phyloP scores from a whole-genome alignment of 2,329 filamentous ascomycete genomes.

The Ilyonectria mors-panacis region DNA sequence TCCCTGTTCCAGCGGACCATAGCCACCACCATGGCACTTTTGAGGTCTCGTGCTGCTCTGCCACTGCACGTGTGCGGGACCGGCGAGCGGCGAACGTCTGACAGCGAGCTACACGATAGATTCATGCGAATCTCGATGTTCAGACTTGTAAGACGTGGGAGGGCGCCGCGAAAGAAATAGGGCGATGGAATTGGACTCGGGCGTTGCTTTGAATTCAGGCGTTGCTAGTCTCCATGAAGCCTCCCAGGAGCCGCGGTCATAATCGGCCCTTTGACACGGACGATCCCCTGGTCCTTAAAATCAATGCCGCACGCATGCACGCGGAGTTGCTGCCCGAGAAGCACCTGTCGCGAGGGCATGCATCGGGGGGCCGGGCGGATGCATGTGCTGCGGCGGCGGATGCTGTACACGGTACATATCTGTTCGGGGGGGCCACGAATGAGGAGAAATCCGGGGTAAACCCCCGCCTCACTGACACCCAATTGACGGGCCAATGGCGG shows the following conservation, averaged over 20 bases:
- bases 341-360: background rate
- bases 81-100: constrained; percentile 8
- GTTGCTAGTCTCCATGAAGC: background rate
- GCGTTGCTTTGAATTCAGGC: too few species aligned
- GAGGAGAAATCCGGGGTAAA: constrained; percentile 36
- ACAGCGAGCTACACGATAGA: constrained; percentile 2
- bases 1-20: constrained; percentile 27
- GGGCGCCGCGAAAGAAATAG: background rate
- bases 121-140: background rate
- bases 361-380: constrained; percentile 7
- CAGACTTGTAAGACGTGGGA: too few species aligned
- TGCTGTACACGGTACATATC: constrained; percentile 18
- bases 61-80: constrained; percentile 13
- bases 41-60: constrained; percentile 25
- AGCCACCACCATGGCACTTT: constrained; percentile 30
- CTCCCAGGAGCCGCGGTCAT: background rate
- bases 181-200: background rate
- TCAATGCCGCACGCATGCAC: background rate
- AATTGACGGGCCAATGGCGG: constrained; percentile 14
- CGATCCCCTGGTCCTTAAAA: background rate
- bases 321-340: background rate
- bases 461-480: constrained; percentile 13
- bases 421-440: constrained; percentile 24
- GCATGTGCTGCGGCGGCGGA: constrained; percentile 15
- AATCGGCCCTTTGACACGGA: too few species aligned